These are phyloP conservation scores for Coemansia umbellata DNA, from an alignment of 192 early-diverging fungal species.

Conservation along the genomic window DNA sequence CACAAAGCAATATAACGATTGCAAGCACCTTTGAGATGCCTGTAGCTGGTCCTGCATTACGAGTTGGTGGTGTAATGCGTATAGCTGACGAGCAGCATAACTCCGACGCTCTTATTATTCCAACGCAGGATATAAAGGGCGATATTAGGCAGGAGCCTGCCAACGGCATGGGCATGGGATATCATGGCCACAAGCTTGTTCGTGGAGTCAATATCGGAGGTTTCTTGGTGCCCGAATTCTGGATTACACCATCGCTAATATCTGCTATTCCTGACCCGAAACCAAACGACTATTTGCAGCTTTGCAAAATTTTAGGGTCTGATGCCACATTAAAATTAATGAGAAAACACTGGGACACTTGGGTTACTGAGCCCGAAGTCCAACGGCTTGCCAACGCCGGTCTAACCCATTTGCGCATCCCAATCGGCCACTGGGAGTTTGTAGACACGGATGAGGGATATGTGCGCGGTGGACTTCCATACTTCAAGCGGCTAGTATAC, in stretches of 20 bases:
- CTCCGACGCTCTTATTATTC: background rate
- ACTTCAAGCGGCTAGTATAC: constrained; percentile 47
- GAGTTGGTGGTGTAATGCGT: constrained; percentile 10
- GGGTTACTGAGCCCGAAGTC: constrained; percentile 56
- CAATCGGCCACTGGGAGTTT: constrained; percentile 63
- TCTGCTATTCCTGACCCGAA: constrained; percentile 45
- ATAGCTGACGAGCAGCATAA: background rate
- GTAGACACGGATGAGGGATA: constrained; percentile 52
- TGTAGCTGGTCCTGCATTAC: background rate
- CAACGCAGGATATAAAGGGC: constrained; percentile 13
- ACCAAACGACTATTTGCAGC: constrained; percentile 45
- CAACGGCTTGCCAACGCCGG: constrained; percentile 46
- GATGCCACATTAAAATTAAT: constrained; percentile 37
- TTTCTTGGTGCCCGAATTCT: constrained; percentile 58
- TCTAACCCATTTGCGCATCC: constrained; percentile 55
- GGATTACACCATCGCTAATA: constrained; percentile 54
- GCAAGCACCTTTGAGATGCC: background rate
- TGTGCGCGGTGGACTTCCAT: constrained; percentile 45
- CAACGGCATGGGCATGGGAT: constrained; percentile 29
- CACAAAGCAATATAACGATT: background rate
- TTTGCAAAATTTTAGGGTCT: constrained; percentile 47
- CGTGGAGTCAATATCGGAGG: constrained; percentile 60
- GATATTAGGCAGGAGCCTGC: constrained; percentile 33
- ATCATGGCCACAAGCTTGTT: constrained; percentile 41
- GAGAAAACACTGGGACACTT: constrained; percentile 53